Conservation (phyloP, 23 red algal species). For the Gracilariopsis chorda region DNA sequence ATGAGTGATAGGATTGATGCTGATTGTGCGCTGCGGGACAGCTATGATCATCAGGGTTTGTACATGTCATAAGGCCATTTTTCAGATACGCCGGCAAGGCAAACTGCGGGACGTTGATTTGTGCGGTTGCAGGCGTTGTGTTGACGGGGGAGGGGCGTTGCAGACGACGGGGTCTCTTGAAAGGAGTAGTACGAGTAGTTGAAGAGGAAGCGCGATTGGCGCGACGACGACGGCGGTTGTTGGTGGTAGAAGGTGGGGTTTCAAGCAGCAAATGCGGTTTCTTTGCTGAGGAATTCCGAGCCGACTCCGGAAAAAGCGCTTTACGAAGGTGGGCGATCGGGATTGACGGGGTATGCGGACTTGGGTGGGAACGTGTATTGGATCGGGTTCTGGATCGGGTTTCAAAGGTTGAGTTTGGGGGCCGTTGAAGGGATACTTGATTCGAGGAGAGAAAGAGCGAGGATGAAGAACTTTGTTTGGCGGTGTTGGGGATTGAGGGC, state of each 20-base stretch:
- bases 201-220: neutral
- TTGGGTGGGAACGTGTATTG: neutral
- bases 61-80: slow-evolving; percentile 16
- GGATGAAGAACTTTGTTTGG: neutral
- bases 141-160: neutral
- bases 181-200: slow-evolving; percentile 31
- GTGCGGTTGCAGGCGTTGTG: neutral
- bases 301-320: neutral
- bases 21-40: neutral
- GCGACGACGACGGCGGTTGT: neutral
- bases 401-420: neutral
- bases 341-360: neutral
- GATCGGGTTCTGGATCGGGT: neutral
- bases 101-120: slow-evolving; percentile 13
- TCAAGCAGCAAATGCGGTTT: neutral
- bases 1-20: too few species aligned
- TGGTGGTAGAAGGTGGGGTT: neutral
- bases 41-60: slow-evolving; percentile 13
- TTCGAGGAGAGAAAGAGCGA: neutral
- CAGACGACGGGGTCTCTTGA: slow-evolving; percentile 41
- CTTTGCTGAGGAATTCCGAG: neutral
- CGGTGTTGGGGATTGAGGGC: slow-evolving; percentile 1
- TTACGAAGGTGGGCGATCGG: neutral
- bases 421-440: neutral
- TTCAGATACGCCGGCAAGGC: slow-evolving; percentile 29